Evolutionary conservation across 2,329 filamentous ascomycete species (phyloP).

Genomic region (Mycogone perniciosa): DNA sequence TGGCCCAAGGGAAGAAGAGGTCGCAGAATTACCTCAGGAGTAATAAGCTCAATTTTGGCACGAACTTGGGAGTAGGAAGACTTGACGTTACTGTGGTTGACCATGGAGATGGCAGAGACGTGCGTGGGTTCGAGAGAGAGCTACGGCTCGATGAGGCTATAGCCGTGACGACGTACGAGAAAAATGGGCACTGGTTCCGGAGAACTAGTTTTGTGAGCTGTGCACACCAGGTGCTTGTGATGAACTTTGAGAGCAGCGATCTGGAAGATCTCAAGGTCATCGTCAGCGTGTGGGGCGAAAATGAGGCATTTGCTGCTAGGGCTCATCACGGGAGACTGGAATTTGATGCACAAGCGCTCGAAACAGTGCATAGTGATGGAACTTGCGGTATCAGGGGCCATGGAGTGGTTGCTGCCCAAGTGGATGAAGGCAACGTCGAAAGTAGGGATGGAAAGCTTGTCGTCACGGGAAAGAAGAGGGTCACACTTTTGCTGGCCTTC

Average conservation of each 20-base stretch:
- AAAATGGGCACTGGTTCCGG: background rate
- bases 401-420: constrained; percentile 3
- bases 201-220: constrained; percentile 6
- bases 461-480: constrained; percentile 3
- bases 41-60: constrained; percentile 9
- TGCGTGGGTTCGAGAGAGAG: constrained; percentile 4
- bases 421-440: constrained; percentile 3
- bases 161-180: constrained; percentile 4
- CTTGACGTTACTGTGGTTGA: constrained; percentile 3
- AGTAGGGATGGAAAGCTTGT: background rate
- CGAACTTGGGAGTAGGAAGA: constrained; percentile 6
- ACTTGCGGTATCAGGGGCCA: constrained; percentile 9
- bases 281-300: constrained; percentile 4
- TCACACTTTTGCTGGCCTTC: constrained; percentile 5
- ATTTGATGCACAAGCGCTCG: constrained; percentile 6
- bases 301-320: constrained; percentile 6
- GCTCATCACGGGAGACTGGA: constrained; percentile 2
- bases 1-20: constrained; percentile 2
- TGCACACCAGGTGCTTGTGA: constrained; percentile 6
- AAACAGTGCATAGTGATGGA: constrained; percentile 9
- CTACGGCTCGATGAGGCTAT: constrained; percentile 9
- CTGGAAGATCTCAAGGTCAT: background rate
- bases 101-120: background rate
- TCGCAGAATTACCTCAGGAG: constrained; percentile 8
- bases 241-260: constrained; percentile 5